Base-by-base conservation (phyloP, 2,329 filamentous ascomycete species). In the Stagonosporopsis tanaceti region DNA sequence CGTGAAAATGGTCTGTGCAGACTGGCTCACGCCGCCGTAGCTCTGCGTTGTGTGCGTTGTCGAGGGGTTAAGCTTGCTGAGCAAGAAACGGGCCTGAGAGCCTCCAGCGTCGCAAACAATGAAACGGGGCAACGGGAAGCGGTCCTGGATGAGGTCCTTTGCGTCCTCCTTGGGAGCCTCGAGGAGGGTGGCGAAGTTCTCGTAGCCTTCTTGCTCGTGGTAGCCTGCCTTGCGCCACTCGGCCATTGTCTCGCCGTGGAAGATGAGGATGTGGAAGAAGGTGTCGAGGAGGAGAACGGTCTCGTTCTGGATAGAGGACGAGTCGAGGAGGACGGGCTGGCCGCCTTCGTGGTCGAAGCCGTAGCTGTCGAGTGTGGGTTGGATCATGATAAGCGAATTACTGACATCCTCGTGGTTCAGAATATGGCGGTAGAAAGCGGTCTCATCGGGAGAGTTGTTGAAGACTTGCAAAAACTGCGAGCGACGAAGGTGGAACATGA, bases 241-340 rank as follows among this genome's bases (percentile, higher is more conserved):
- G 0, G 95, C 95, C 77, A 98, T 91, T 0, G 94, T 98, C 82
- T 99, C 94, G 62, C 95, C 95, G 71, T 99, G 93, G 86, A 98
- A 99, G 69, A 99, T 99, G 53, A 99, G 87, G 61, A 99, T 99
- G 77, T 99, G 95, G 86, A 99, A 99, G 83, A 99, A 99, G 0
- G 95, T 98, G 72, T 99, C 95, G 53, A 99, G 88, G 11, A 99
- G 87, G 47, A 99, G 85, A 59, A 98, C 91, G 59, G 97, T 96
- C 22, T 93, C 91, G 9, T 93, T 90, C 74, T 98, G 94, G 68
- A 99, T 99, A 6, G 93, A 97, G 34, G 93, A 93, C 14, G 94
- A 98, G 76, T 99, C 95, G 34, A 99, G 85, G 24, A 99, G 82
- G n/a, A 99, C 95, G 2, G 95, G 94, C 63, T 93, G 87, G 44